Conservation (phyloP, 257 asterid species). For the Salvia miltiorrhiza region DNA sequence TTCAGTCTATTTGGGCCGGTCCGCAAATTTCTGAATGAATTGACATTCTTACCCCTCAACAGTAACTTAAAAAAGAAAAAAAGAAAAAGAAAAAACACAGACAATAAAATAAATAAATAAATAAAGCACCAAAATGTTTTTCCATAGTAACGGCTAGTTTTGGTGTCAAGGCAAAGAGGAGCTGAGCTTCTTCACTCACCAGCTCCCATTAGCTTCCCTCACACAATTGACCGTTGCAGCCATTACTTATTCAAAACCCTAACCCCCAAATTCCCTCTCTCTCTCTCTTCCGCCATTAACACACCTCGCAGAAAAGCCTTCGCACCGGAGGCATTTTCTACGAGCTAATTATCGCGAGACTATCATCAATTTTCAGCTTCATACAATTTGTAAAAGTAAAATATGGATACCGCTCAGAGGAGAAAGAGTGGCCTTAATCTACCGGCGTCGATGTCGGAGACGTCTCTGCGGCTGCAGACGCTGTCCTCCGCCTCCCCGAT, state of each 20-base stretch:
- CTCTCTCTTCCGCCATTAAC: constrained; percentile 15
- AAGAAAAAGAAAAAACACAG: not conserved
- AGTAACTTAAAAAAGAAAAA: not conserved
- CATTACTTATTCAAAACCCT: constrained; percentile 14
- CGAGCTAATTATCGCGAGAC: not conserved
- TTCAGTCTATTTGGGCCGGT: too few relatives aligned
- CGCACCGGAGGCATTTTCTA: constrained; percentile 23
- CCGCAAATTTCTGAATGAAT: too few relatives aligned
- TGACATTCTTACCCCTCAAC: too few relatives aligned
- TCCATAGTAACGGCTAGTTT: constrained; percentile 35
- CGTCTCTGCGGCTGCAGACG: constrained; percentile 63
- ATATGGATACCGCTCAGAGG: constrained; percentile 62
- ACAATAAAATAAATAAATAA: not conserved
- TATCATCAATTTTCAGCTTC: not conserved
- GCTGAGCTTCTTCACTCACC: not conserved
- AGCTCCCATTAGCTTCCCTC: constrained; percentile 22
- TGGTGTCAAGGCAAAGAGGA: constrained; percentile 7
- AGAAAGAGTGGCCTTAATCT: constrained; percentile 82
- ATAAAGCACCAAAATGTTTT: not conserved
- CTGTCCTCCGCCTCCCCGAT: constrained; percentile 36
- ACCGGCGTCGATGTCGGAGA: constrained; percentile 74
- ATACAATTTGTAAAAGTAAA: not conserved
- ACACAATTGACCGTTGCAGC: constrained; percentile 49
- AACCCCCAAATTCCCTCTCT: constrained; percentile 13
- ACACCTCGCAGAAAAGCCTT: not conserved